phyloP scores from a whole-genome alignment of 805 yeast genomes.

The Hagleromyces aurorensis region DNA sequence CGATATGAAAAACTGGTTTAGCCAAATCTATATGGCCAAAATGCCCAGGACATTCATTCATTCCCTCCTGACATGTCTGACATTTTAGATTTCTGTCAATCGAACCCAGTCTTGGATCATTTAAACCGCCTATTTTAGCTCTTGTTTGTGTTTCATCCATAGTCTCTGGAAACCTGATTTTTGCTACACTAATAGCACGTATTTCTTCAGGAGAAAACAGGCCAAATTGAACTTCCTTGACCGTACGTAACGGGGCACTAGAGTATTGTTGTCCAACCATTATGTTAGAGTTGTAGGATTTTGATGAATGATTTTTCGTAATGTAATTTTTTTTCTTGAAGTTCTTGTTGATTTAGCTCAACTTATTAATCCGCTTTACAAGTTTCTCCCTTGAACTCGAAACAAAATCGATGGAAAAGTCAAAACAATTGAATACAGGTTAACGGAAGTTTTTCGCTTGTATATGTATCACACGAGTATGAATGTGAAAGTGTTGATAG shows the following conservation, averaged over 20 bases:
- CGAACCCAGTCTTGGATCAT: constrained; percentile 95
- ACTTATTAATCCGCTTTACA: too few species aligned
- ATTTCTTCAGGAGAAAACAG: constrained; percentile 95
- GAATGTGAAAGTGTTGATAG: too few species aligned
- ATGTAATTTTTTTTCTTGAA: too few species aligned
- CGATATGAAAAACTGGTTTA: constrained; percentile 97
- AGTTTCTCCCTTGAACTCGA: too few species aligned
- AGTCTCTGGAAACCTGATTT: constrained; percentile 97
- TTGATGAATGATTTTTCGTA: too few species aligned
- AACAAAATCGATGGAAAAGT: too few species aligned
- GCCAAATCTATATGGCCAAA: constrained; percentile 98
- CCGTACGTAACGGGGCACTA: constrained; percentile 95
- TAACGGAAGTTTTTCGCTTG: too few species aligned
- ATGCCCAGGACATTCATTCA: constrained; percentile 99
- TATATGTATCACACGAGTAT: too few species aligned
- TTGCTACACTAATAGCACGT: constrained; percentile 95
- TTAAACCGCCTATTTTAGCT: constrained; percentile 94
- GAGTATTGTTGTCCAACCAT: constrained; percentile 76
- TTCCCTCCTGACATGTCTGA: constrained; percentile 98
- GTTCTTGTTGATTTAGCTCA: too few species aligned
- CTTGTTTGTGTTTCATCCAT: constrained; percentile 95
- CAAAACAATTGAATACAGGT: too few species aligned
- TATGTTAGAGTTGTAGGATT: too few species aligned
- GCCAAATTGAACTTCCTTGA: constrained; percentile 98
- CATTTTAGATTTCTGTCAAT: constrained; percentile 96